Conservation (phyloP, 2,329 filamentous ascomycete species). For the Nemania bipapillata region DNA sequence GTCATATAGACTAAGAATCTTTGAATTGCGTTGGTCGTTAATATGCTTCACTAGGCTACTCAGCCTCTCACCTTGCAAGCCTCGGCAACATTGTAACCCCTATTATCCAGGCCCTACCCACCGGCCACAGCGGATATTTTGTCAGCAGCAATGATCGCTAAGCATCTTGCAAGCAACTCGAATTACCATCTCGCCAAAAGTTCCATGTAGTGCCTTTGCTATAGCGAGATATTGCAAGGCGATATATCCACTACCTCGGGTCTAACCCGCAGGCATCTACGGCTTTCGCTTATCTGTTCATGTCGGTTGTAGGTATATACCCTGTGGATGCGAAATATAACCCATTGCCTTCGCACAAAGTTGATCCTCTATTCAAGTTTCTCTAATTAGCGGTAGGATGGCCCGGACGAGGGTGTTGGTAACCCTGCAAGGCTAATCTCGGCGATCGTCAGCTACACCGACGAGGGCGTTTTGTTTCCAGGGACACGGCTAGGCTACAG, state of each 20-base stretch:
- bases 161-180: neutral
- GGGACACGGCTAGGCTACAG: neutral
- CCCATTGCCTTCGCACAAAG: neutral
- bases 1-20: constrained; percentile 8
- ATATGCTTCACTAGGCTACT: neutral
- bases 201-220: neutral
- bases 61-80: neutral
- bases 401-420: neutral
- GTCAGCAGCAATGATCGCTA: neutral
- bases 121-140: neutral
- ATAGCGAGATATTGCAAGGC: neutral
- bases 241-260: neutral
- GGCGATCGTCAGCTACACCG: neutral
- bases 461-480: neutral
- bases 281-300: neutral
- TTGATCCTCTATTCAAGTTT: neutral
- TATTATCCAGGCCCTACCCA: neutral
- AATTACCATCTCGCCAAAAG: neutral
- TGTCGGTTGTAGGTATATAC: neutral
- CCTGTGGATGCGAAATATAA: neutral
- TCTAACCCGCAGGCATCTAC: neutral
- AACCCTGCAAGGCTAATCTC: neutral
- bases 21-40: constrained; percentile 6
- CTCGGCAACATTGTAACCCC: neutral
- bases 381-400: neutral